These are phyloP conservation scores for Butyriboletus loyo DNA, from an alignment of 768 basidiomycete genomes.

Conservation along the genomic window DNA sequence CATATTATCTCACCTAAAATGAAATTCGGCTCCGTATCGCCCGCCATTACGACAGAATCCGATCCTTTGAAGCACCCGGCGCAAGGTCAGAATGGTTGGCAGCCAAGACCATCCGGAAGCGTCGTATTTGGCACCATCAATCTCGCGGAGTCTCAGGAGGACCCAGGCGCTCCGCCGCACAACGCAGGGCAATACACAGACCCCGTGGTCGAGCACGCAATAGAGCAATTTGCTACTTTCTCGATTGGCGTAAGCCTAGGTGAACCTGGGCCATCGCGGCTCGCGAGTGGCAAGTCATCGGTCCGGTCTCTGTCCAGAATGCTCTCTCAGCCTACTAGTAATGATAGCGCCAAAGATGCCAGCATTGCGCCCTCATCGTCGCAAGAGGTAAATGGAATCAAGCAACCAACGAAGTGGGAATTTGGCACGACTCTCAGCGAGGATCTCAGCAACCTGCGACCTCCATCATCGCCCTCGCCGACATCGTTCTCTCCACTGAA, in stretches of 20 bases:
- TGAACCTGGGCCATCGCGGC: constrained; percentile 29
- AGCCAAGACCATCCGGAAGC: constrained; percentile 17
- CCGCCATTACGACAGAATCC: constrained; percentile 14
- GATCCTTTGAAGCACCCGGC: constrained; percentile 1
- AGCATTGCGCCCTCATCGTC: neutral
- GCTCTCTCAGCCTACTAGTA: neutral
- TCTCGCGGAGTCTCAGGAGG: constrained; percentile 21
- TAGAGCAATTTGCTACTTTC: constrained; percentile 37
- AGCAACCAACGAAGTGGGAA: constrained; percentile 44
- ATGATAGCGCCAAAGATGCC: constrained; percentile 1
- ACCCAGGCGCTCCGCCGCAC: neutral
- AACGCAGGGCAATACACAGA: constrained; percentile 11
- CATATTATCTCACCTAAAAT: constrained; percentile 6
- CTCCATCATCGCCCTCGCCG: neutral
- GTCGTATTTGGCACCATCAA: constrained; percentile 56
- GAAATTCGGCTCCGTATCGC: constrained; percentile 17
- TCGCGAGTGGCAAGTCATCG: constrained; percentile 27
- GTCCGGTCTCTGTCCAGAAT: constrained; percentile 15
- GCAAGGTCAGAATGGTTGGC: constrained; percentile 6
- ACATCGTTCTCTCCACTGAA: neutral
- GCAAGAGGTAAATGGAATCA: constrained; percentile 11
- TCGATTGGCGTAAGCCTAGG: constrained; percentile 45
- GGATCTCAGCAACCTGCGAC: constrained; percentile 3
- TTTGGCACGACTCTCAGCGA: constrained; percentile 47
- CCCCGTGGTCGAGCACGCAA: constrained; percentile 12